Evolutionary conservation across 352 stramenopile genomes (phyloP).

Genomic region (Phytophthora pini): DNA sequence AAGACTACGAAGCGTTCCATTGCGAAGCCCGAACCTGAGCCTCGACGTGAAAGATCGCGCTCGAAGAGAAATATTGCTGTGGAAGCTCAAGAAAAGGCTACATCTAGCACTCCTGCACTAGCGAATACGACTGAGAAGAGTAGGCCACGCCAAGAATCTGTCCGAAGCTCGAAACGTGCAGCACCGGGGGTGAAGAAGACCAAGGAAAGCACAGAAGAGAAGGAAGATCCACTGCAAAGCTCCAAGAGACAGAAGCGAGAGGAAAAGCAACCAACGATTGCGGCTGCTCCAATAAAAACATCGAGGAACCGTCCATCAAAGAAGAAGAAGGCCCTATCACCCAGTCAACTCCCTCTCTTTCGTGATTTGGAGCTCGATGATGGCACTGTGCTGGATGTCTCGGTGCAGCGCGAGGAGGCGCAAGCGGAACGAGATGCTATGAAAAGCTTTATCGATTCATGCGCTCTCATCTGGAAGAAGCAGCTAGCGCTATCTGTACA

Average conservation of each 20-base stretch:
- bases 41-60: conserved; percentile 16
- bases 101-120: background rate
- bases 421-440: conserved; percentile 31
- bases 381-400: conserved; percentile 40
- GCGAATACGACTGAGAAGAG: conserved; percentile 14
- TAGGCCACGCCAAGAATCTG: conserved; percentile 1
- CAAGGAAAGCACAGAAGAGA: conserved; percentile 14
- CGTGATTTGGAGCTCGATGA: conserved; percentile 43
- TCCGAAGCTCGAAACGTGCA: conserved; percentile 21
- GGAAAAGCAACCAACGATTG: background rate
- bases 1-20: background rate
- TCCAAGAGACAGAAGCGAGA: conserved; percentile 37
- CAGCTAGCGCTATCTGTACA: conserved; percentile 39
- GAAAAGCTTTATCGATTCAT: conserved; percentile 38
- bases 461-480: conserved; percentile 45
- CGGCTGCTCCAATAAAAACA: conserved; percentile 3
- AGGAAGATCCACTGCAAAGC: conserved; percentile 11
- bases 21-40: background rate
- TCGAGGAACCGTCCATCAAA: conserved; percentile 21
- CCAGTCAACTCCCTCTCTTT: conserved; percentile 34
- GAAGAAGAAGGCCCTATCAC: conserved; percentile 21
- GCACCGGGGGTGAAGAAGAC: background rate
- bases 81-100: conserved; percentile 13
- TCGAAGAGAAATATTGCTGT: conserved; percentile 22
- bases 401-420: conserved; percentile 35